Evolutionary conservation across 2,329 filamentous ascomycete genomes (phyloP), one percentile per base, ranked within the genome.

Genomic region (Aureobasidium sp.): DNA sequence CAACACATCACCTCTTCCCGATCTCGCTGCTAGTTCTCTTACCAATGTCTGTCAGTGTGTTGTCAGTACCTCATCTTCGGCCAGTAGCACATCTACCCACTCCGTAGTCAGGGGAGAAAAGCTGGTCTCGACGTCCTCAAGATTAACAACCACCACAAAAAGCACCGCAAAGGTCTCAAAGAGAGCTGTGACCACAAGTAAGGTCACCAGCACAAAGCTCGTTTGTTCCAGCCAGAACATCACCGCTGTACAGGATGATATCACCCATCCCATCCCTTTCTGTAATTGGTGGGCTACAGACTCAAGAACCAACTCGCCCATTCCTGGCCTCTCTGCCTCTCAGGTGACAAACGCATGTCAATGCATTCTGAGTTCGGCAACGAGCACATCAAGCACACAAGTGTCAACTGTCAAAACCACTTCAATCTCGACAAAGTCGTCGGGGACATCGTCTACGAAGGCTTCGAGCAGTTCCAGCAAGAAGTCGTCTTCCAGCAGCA

Each of bases 31-130:
- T 17, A 59, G 24, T 20, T 36, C 56, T 41, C 32, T 59, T 15
- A 59, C 56, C 20, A 50, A 41, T 29, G 56, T 59, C 32, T 59
- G 56, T 15, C 37, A 59, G 8, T 59, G 56, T 39, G 29, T 59
- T 39, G 43, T 59, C 13, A 59, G 32, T 13, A 24, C 32, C 10
- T 20, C 41, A 6, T 27, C 56, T 20, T 50, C 56, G 9, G 29
- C 43, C n/a, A 46, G 13, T 8, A 46, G 27, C 53, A 57, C 39
- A 32, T 39, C 56, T 13, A 39, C 32, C 24, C 32, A 29, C 10
- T n/a, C 32, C 9, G 15, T 41, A 3, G 15, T 17, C 24, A 39
- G 56, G 50, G 56, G 56, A 36, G 44, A 15, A n/a, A 59, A 59
- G 34, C 6, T 50, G 13, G 41, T 47, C 6, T 57, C 53, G 12